These are phyloP conservation scores for Cenchrus fungigraminus DNA, from an alignment of 176 grass and related monocot species.

Conservation along the genomic window DNA sequence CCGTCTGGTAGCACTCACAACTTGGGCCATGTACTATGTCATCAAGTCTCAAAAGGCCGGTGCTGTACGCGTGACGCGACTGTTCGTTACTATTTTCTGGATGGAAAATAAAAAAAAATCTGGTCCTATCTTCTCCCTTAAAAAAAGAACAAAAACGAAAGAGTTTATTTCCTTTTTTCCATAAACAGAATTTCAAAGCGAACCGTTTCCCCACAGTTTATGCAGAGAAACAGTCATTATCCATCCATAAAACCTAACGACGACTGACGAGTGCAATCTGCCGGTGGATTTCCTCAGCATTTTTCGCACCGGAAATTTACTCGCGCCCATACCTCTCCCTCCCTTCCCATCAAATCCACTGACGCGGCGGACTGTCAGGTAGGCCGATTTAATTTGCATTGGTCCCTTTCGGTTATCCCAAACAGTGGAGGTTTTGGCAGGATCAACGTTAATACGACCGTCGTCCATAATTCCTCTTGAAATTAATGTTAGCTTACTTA, in stretches of 20 bases:
- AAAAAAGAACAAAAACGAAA: no score
- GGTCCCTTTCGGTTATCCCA: not conserved
- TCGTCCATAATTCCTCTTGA: no score
- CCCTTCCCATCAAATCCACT: not conserved
- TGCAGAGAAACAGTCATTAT: not conserved
- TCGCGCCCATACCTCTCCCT: not conserved
- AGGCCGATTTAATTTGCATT: not conserved
- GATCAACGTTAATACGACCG: not conserved
- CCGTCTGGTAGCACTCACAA: not conserved
- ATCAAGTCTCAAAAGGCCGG: not conserved
- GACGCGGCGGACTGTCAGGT: not conserved
- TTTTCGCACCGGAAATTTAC: not conserved
- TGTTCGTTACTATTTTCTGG: not conserved
- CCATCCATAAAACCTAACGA: not conserved
- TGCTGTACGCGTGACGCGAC: not conserved
- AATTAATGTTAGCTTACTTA: no score
- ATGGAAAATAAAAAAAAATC: no score
- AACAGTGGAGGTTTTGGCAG: constrained; percentile 20
- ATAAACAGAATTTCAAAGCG: no score
- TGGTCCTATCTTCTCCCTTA: no score
- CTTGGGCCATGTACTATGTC: no score
- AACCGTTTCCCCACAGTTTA: no score
- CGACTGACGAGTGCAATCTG: not conserved
- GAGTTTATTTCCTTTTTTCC: no score
- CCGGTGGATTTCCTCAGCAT: not conserved